Percentiles rank a stretch among this genome's conserved stretches.
Conservation (phyloP, 768 basidiomycete genomes). For the Boletus tylopilopsis region DNA sequence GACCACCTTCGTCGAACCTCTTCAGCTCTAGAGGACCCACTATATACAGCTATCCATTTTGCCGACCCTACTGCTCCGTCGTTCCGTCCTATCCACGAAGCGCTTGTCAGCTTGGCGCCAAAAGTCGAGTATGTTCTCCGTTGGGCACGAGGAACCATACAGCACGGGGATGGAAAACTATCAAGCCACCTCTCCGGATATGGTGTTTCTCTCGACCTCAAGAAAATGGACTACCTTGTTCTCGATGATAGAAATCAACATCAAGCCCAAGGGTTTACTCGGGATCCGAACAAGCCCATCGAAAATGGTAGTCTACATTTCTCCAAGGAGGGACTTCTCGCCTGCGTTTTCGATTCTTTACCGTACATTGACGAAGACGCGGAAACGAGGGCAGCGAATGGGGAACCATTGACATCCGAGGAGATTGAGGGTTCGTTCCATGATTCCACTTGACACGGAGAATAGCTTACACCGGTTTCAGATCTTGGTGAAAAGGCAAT, state of each 20-base stretch:
- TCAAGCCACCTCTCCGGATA: conserved; percentile 73
- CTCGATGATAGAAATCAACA: conserved; percentile 72
- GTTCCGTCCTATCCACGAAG: conserved; percentile 67
- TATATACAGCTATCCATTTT: conserved; percentile 74
- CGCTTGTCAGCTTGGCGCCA: conserved; percentile 49
- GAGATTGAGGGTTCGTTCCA: conserved; percentile 51
- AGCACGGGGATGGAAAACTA: conserved; percentile 36
- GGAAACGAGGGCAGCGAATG: conserved; percentile 35
- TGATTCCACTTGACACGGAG: neutral
- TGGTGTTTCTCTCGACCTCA: conserved; percentile 88
- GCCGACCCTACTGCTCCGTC: conserved; percentile 60
- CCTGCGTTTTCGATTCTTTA: conserved; percentile 30
- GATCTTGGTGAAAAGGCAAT: conserved; percentile 70
- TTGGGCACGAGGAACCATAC: conserved; percentile 21
- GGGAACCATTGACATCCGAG: conserved; percentile 43
- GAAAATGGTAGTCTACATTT: conserved; percentile 8
- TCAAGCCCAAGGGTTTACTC: neutral
- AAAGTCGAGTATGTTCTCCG: conserved; percentile 74
- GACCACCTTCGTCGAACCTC: conserved; percentile 70
- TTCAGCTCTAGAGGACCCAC: conserved; percentile 42
- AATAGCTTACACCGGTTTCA: conserved; percentile 17
- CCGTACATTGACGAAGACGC: conserved; percentile 26
- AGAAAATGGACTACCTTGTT: conserved; percentile 96
- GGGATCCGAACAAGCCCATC: neutral
- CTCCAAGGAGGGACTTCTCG: conserved; percentile 19